Base-by-base conservation (phyloP, 2,329 filamentous ascomycete genomes). In the Colletotrichum lini region DNA sequence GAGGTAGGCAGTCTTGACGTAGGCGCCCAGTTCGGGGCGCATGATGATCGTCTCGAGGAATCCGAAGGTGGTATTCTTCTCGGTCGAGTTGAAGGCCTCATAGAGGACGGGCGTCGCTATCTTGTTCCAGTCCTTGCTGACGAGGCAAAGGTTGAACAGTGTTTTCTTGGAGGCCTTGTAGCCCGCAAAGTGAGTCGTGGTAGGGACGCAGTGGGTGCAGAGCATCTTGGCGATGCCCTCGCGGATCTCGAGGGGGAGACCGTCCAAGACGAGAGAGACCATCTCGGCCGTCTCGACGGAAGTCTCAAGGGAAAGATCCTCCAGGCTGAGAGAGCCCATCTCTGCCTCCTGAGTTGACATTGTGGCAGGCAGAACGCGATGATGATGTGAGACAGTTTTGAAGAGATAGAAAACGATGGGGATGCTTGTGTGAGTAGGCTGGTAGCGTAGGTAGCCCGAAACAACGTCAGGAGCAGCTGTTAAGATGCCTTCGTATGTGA, bases 261-360 rank as follows among this genome's bases (percentile, higher is more conserved):
- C 26, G 15, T 5, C 1, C 15, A 30, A 30, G 4, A 1, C 26
- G 7, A 9, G 4, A 9, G 26, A 0, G 0, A n/a, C 0, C 21
- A 26, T 26, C n/a, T 23, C 23, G 2, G 4, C 10, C 15, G 21
- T 23, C 12, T 52, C 21, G 13, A 2, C 5, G 2, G 6, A 26
- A 13, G 21, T 16, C 35, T 38, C 23, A 12, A 26, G 21, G 21
- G 12, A 26, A 13, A 38, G 8, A 9, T 38, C 9, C 35, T 38
- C 8, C 35, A 38, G 35, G 35, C 7, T 2, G 35, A 38, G 35
- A 10, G 35, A 38, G 35, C 35, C 35, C 35, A 38, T 38, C 35
- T 38, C 35, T 38, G 35, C 35, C 35, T 38, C 9, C 1, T 8
- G 35, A 38, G 10, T 10, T 38, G 35, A 38, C 35, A 38, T 38